Evolutionary conservation across 106 monocot genomes (phyloP).

Genomic region (Platanthera guangdongensis): DNA sequence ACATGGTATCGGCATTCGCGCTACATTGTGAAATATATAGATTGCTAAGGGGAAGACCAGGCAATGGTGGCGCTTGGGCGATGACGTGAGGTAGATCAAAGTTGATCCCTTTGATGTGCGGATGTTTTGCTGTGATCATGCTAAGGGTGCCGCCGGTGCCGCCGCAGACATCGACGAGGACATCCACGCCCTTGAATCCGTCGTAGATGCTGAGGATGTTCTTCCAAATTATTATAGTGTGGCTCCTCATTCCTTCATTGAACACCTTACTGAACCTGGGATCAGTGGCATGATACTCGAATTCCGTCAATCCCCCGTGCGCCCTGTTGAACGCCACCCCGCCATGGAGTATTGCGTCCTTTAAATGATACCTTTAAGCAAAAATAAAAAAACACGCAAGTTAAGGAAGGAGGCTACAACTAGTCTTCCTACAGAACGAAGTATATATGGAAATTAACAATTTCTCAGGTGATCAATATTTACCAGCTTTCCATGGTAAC

Average conservation of each 20-base stretch:
- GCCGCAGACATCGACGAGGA: constrained; percentile 23
- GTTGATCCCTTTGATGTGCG: constrained; percentile 21
- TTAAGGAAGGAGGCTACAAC: too few relatives aligned
- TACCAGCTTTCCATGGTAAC: constrained; percentile 39
- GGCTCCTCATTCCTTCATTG: constrained; percentile 45
- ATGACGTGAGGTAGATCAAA: constrained; percentile 27
- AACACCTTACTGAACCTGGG: constrained; percentile 32
- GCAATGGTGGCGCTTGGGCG: constrained; percentile 10
- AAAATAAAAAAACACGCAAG: neutral
- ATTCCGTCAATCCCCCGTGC: constrained; percentile 29
- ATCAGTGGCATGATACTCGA: constrained; percentile 43
- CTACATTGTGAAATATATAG: neutral
- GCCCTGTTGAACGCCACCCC: constrained; percentile 20
- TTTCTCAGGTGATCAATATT: neutral
- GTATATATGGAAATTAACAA: too few relatives aligned
- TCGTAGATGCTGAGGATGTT: constrained; percentile 26
- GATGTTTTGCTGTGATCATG: constrained; percentile 13
- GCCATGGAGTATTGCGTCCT: constrained; percentile 11
- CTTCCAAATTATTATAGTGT: constrained; percentile 31
- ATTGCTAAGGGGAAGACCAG: neutral
- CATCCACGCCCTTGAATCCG: constrained; percentile 18
- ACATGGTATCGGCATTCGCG: neutral
- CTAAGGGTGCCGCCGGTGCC: constrained; percentile 8
- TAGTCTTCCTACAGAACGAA: too few relatives aligned
- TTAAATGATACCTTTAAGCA: constrained; percentile 9